Evolutionary conservation across 352 stramenopile genomes (phyloP).

Genomic region (Pythium guiyangense): DNA sequence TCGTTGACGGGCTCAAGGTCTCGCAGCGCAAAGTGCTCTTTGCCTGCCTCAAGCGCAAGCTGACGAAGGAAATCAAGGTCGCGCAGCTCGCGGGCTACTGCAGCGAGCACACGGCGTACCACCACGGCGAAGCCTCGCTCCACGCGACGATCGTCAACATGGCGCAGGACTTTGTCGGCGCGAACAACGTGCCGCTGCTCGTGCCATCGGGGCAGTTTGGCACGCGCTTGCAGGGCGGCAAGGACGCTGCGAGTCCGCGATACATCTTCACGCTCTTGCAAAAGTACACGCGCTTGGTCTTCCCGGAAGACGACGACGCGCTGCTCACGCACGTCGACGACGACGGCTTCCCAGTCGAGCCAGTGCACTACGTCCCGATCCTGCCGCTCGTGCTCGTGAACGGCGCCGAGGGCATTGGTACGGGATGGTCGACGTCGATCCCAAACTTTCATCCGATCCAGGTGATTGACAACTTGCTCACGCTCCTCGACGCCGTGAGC

Average conservation of each 20-base stretch:
- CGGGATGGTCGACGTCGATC: constrained; percentile 95
- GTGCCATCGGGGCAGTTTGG: constrained; percentile 98
- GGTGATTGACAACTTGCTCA: constrained; percentile 94
- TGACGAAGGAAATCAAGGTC: constrained; percentile 99
- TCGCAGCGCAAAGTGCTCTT: constrained; percentile 98
- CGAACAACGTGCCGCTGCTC: constrained; percentile 99
- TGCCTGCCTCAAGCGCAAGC: constrained; percentile 97
- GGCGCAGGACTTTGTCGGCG: constrained; percentile 97
- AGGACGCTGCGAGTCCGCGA: constrained; percentile 95
- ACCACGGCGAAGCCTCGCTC: constrained; percentile 98
- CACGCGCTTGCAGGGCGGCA: constrained; percentile 97
- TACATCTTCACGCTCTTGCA: constrained; percentile 99
- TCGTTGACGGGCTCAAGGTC: constrained; percentile 98
- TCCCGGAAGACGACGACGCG: constrained; percentile 97
- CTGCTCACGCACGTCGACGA: constrained; percentile 97
- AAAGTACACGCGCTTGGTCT: constrained; percentile 94
- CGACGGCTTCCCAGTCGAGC: constrained; percentile 97
- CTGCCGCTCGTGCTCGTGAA: constrained; percentile 97
- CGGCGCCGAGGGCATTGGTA: constrained; percentile 98
- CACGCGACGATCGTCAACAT: constrained; percentile 98
- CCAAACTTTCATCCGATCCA: constrained; percentile 95
- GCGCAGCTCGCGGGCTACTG: constrained; percentile 99
- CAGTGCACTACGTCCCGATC: constrained; percentile 96
- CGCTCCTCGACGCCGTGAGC: constrained; percentile 66
- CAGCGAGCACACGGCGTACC: constrained; percentile 96